Percentiles rank a stretch among this genome's conserved stretches.
phyloP scores from a whole-genome alignment of 1,139 yeast genomes.

The Saccharomyces pastorianus region DNA sequence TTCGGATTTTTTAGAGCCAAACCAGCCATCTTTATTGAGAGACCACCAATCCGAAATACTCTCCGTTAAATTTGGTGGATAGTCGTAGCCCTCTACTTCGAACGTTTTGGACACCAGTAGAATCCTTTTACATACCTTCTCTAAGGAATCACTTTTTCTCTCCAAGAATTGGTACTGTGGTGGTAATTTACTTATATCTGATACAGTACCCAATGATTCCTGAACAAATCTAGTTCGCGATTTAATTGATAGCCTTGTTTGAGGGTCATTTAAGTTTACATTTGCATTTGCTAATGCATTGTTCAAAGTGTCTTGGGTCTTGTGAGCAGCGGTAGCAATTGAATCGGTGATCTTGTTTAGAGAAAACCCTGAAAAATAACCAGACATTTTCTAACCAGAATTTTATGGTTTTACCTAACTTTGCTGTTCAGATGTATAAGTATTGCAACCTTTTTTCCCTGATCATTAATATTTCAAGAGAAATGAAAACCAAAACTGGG shows the following conservation, averaged over 20 bases:
- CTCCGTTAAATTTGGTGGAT: conserved; percentile 63
- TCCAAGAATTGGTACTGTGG: conserved; percentile 63
- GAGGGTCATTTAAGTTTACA: conserved; percentile 23
- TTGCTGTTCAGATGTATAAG: not conserved
- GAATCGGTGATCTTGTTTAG: conserved; percentile 25
- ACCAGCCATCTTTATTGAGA: conserved; percentile 19
- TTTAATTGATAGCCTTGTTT: conserved; percentile 25
- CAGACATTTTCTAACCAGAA: conserved; percentile 16
- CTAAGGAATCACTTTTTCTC: conserved; percentile 54
- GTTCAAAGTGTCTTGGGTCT: conserved; percentile 24
- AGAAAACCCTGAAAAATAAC: conserved; percentile 20
- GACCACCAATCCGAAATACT: conserved; percentile 51
- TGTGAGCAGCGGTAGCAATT: conserved; percentile 25
- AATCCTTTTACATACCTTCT: conserved; percentile 51
- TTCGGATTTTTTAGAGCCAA: conserved; percentile 8
- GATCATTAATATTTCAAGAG: not conserved
- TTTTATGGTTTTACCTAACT: not conserved
- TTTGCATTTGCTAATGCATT: conserved; percentile 23
- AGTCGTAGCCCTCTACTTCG: conserved; percentile 61
- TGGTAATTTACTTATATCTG: conserved; percentile 66
- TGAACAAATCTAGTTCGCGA: conserved; percentile 38
- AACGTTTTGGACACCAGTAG: conserved; percentile 50
- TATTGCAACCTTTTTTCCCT: not conserved
- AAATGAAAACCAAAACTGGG: not conserved
- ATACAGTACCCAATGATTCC: conserved; percentile 61